phyloP scores from a whole-genome alignment of 192 early-diverging fungal species.

The Dissophora ornata region DNA sequence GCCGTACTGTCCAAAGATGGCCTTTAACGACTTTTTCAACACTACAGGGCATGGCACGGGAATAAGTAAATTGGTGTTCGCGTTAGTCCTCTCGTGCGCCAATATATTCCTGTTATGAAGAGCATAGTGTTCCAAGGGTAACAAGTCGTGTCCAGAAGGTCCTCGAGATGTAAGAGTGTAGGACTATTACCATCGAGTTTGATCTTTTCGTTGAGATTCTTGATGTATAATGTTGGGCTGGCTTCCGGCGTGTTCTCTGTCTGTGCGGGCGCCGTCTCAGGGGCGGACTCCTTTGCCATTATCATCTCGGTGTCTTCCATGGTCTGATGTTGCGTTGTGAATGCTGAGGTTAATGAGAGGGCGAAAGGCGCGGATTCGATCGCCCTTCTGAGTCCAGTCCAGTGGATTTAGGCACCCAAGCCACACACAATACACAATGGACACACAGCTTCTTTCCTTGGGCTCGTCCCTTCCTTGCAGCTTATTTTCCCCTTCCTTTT shows the following conservation, averaged over 20 bases:
- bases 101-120: no score
- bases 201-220: slow-evolving; percentile 83
- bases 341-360: no score
- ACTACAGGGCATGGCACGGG: slow-evolving; percentile 50
- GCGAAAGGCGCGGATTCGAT: no score
- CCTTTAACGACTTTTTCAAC: slow-evolving; percentile 76
- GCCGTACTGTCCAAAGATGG: slow-evolving; percentile 88
- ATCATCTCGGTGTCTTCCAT: slow-evolving; percentile 41
- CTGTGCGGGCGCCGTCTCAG: slow-evolving; percentile 29
- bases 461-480: no score
- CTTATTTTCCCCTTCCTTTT: not conserved
- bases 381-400: no score
- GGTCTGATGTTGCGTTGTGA: slow-evolving; percentile 5
- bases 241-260: slow-evolving; percentile 69
- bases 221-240: slow-evolving; percentile 80
- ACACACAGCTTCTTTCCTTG: no score
- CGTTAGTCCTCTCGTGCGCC: no score
- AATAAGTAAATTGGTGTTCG: not conserved
- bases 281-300: not conserved
- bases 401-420: slow-evolving; percentile 1
- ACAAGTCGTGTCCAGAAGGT: no score
- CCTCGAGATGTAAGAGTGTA: no score
- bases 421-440: not conserved
- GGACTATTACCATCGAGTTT: slow-evolving; percentile 64
- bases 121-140: no score